Base-by-base conservation (phyloP, 78 protist species). In the Dictyostelium firmibasis region DNA sequence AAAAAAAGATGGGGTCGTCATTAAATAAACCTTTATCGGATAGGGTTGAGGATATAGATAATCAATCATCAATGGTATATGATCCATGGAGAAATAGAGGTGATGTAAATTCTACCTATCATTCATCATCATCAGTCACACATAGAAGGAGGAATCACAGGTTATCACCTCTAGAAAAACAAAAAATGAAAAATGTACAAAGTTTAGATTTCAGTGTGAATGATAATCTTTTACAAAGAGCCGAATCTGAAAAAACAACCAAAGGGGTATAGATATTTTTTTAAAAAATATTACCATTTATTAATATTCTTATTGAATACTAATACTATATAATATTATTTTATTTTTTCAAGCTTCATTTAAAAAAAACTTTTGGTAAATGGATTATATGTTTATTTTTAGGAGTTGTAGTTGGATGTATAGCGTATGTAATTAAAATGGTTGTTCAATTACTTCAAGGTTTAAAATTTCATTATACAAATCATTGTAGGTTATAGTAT, bases 281-380 rank as follows among this genome's bases (percentile, higher is more conserved):
- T 25, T 81, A 6, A 11, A 11, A 47, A 47, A 11, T 47, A 47
- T 47, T 41, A 41, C 9, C 9, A 47, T 6, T 33, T 14, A 72
- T 33, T n/a, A n/a, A n/a, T n/a, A n/a, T n/a, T n/a, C n/a, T n/a
- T n/a, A n/a, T n/a, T n/a, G n/a, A n/a, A n/a, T n/a, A n/a, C n/a
- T n/a, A n/a, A n/a, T n/a, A n/a, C n/a, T n/a, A n/a, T n/a, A n/a
- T n/a, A n/a, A n/a, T n/a, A n/a, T n/a, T n/a, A n/a, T n/a, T n/a
- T n/a, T n/a, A n/a, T 50, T 50, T 50, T 50, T 10, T 23, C 29
- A 35, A 86, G 92, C 36, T 57, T 70, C 94, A 89, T 69, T 44
- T 89, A n/a, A 31, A 89, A 47, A 89, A 89, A 47, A 89, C 94
- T 67, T 81, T 89, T 62, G 94, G 94, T 67, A 89, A 89, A 89